Evolutionary conservation across 495 filamentous ascomycete species (phyloP), one percentile per base, ranked within the genome.

Genomic region (Geopyxis carbonaria): DNA sequence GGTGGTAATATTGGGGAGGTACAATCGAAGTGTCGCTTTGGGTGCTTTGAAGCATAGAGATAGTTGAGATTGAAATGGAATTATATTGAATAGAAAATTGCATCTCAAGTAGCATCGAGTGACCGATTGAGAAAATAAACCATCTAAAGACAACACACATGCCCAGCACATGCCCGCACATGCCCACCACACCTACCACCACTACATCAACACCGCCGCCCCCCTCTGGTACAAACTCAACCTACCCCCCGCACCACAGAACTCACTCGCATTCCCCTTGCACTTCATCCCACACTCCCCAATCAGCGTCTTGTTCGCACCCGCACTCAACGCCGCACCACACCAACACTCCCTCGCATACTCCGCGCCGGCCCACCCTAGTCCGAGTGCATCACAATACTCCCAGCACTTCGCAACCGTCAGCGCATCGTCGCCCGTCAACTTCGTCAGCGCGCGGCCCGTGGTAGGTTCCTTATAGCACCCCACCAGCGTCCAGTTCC

Each of bases 401-500:
- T 62, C 46, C 21, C 73, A 54, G 55, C 75, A 81, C 37, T 59
- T 60, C 44, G 64, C 63, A 31, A 44, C 23, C 4, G 49, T 51
- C 29, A 53, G 29, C 22, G 21, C 23, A 2, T 34, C 38, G 14
- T 14, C 63, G 66, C 22, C 67, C 67, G 23, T 31, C 44, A 0
- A 61, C 57, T 37, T 67, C 62, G 45, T 46, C 14, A 60, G 49
- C 28, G 59, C 55, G 32, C 56, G 41, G 4, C 47, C 51, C 4
- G 18, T 30, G 40, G 51, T 51, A 24, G 44, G 53, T 20, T 63
- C 61, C 0, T 44, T 48, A 27, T 63, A 63, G 35, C 61, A 63
- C 7, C 54, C 57, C 7, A 31, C 16, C 16, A 44, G 38, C n/a
- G 4, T 33, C 22, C 43, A 53, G 15, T 18, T 22, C 1, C n/a